Percentiles rank a stretch among this genome's conserved stretches.
phyloP scores from a whole-genome alignment of 2,329 filamentous ascomycete genomes.

The Apiospora sp. region DNA sequence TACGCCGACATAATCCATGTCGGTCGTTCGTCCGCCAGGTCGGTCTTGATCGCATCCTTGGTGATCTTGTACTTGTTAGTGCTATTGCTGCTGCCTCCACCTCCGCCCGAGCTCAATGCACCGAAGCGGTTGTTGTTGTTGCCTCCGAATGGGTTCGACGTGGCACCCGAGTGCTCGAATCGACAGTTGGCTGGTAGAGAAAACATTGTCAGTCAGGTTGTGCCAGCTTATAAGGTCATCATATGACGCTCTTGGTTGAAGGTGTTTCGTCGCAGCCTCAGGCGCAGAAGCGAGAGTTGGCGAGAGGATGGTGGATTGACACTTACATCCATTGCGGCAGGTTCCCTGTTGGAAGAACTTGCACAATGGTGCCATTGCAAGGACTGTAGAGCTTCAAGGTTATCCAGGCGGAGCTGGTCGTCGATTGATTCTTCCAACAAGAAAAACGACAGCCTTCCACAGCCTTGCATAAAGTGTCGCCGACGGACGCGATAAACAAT shows the following conservation, averaged over 20 bases:
- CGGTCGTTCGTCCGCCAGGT: slow-evolving; percentile 76
- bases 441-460: slow-evolving; percentile 17
- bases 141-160: slow-evolving; percentile 42
- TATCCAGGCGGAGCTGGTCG: slow-evolving; percentile 1
- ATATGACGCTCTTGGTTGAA: neutral
- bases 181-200: slow-evolving; percentile 57
- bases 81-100: slow-evolving; percentile 28
- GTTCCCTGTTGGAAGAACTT: slow-evolving; percentile 70
- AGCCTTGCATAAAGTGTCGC: slow-evolving; percentile 21
- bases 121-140: slow-evolving; percentile 43
- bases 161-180: slow-evolving; percentile 60
- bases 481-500: slow-evolving; percentile 16
- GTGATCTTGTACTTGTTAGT: slow-evolving; percentile 58
- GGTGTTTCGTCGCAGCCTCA: neutral
- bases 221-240: neutral
- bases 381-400: neutral
- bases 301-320: slow-evolving; percentile 27
- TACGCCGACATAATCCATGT: slow-evolving; percentile 90
- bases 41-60: slow-evolving; percentile 67
- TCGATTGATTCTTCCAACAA: slow-evolving; percentile 13
- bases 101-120: slow-evolving; percentile 34
- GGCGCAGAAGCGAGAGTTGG: neutral
- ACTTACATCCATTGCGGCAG: slow-evolving; percentile 70
- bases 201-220: neutral
- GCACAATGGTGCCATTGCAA: slow-evolving; percentile 59